Conservation (phyloP, 805 yeast genomes). For the Tetrapisispora namnaoensis region DNA sequence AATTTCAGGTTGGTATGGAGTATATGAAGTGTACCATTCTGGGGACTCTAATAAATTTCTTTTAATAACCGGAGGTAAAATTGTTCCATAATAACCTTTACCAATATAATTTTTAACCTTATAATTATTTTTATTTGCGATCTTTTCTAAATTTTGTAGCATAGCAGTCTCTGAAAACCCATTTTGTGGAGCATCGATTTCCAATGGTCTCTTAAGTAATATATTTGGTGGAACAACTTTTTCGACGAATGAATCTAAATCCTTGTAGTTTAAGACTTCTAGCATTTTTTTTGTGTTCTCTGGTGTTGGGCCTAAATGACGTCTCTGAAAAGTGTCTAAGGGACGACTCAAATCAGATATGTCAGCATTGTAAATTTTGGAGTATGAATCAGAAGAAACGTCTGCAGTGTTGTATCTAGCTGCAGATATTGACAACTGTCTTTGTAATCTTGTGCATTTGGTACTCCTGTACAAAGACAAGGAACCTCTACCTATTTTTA, state of each 20-base stretch:
- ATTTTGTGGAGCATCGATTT: constrained; percentile 48
- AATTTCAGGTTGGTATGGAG: constrained; percentile 97
- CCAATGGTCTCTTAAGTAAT: constrained; percentile 55
- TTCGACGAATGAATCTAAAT: constrained; percentile 59
- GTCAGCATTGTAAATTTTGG: constrained; percentile 36
- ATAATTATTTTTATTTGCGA: constrained; percentile 64
- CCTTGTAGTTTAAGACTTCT: constrained; percentile 47
- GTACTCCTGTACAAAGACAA: background rate
- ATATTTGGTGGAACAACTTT: constrained; percentile 72
- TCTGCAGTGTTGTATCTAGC: constrained; percentile 31
- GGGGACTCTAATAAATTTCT: constrained; percentile 89
- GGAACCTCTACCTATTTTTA: background rate
- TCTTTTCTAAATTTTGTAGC: constrained; percentile 51
- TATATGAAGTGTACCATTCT: constrained; percentile 97
- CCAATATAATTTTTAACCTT: constrained; percentile 75
- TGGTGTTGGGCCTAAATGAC: constrained; percentile 82
- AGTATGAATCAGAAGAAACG: constrained; percentile 46
- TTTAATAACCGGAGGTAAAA: constrained; percentile 84
- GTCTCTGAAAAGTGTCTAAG: constrained; percentile 77
- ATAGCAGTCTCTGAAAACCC: constrained; percentile 81
- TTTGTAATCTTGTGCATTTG: background rate
- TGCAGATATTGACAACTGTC: background rate
- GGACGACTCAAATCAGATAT: constrained; percentile 20
- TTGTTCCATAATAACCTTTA: constrained; percentile 88
- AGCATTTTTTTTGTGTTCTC: constrained; percentile 59